These are phyloP conservation scores for Phytophthora colocasiae DNA, from an alignment of 352 stramenopile species.

Conservation along the genomic window DNA sequence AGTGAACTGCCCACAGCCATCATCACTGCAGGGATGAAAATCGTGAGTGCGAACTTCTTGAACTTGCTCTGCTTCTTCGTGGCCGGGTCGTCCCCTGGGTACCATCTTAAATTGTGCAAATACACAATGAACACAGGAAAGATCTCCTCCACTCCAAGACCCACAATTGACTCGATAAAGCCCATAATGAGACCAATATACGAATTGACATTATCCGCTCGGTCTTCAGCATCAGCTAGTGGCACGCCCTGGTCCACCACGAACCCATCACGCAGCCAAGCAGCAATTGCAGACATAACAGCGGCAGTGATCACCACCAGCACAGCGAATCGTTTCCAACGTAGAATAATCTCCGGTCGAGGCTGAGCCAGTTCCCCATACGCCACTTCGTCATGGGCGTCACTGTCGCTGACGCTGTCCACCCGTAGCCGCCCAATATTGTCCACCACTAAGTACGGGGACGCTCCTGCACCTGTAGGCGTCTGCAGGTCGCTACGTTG, in stretches of 20 bases:
- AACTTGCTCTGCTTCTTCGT: slow-evolving; percentile 56
- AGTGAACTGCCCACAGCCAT: slow-evolving; percentile 60
- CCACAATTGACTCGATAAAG: slow-evolving; percentile 60
- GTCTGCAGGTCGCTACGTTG: slow-evolving; percentile 19
- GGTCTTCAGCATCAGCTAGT: slow-evolving; percentile 33
- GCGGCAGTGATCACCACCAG: slow-evolving; percentile 52
- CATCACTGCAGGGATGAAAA: slow-evolving; percentile 66
- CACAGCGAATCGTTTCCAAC: slow-evolving; percentile 62
- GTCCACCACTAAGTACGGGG: slow-evolving; percentile 34
- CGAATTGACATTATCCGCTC: slow-evolving; percentile 51
- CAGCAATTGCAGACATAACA: slow-evolving; percentile 50
- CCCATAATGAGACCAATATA: slow-evolving; percentile 72
- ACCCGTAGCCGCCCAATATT: slow-evolving; percentile 34
- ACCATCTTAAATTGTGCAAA: slow-evolving; percentile 69
- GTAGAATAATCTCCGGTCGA: slow-evolving; percentile 64
- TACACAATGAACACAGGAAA: slow-evolving; percentile 73
- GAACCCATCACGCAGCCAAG: slow-evolving; percentile 49
- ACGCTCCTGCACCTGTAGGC: background rate
- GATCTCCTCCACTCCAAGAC: slow-evolving; percentile 53
- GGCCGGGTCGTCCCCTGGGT: slow-evolving; percentile 49
- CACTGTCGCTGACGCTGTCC: slow-evolving; percentile 33
- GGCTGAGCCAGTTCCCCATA: slow-evolving; percentile 49
- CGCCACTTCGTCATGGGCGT: slow-evolving; percentile 30
- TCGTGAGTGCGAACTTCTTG: slow-evolving; percentile 65
- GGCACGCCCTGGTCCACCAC: slow-evolving; percentile 35